Conservation (phyloP, 352 stramenopile genomes). For the Aphanomyces astaci region DNA sequence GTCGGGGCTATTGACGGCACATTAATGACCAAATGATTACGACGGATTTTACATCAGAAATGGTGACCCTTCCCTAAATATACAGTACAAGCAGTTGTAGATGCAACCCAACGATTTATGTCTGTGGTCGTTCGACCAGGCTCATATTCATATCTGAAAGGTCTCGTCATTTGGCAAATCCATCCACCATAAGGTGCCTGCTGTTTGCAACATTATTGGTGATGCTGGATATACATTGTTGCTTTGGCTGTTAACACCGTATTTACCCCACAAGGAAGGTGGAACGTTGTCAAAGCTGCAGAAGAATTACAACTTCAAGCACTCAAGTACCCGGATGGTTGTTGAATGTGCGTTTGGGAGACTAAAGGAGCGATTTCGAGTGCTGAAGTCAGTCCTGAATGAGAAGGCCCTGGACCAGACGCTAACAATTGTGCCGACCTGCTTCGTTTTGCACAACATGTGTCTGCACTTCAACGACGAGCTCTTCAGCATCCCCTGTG, state of each 20-base stretch:
- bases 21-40: no score
- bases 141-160: no score
- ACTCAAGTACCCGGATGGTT: constrained; percentile 4
- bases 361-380: constrained; percentile 11
- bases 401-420: neutral
- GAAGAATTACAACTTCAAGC: neutral
- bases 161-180: no score
- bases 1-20: no score
- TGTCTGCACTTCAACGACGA: neutral
- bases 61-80: no score
- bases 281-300: neutral
- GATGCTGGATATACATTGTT: constrained; percentile 1
- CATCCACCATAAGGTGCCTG: no score
- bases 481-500: neutral
- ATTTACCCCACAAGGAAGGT: neutral
- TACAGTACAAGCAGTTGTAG: no score
- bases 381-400: constrained; percentile 12
- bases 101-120: no score
- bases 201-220: neutral
- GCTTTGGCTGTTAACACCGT: neutral
- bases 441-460: constrained; percentile 6
- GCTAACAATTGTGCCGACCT: neutral
- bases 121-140: no score
- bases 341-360: constrained; percentile 5
- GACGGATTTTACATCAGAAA: no score